Evolutionary conservation across 2,329 filamentous ascomycete species (phyloP).

Genomic region (Dothideomycetes sp.): DNA sequence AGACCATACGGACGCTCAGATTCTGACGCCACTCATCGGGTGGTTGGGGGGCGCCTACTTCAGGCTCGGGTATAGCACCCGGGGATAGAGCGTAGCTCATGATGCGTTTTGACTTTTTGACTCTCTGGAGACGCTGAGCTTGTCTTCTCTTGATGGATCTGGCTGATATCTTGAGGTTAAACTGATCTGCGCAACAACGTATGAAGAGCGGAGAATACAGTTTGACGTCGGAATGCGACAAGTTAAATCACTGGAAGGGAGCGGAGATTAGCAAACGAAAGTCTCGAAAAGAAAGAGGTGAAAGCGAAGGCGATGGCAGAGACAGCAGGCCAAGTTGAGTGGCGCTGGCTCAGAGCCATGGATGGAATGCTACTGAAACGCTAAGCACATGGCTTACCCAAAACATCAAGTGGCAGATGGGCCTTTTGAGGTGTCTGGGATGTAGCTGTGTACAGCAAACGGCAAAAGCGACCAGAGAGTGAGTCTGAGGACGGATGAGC

Average conservation of each 20-base stretch:
- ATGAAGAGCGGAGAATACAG: constrained; percentile 65
- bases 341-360: background rate
- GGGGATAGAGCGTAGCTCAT: constrained; percentile 34
- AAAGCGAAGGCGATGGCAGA: constrained; percentile 16
- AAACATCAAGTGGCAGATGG: constrained; percentile 13
- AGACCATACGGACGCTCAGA: constrained; percentile 75
- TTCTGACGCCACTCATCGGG: constrained; percentile 64
- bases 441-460: too few relatives aligned
- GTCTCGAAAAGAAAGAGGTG: constrained; percentile 12
- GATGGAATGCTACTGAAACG: constrained; percentile 8
- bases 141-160: constrained; percentile 37
- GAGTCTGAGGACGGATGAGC: too few relatives aligned
- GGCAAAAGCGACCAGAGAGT: too few relatives aligned
- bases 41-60: constrained; percentile 23
- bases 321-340: constrained; percentile 16
- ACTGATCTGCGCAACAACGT: constrained; percentile 40
- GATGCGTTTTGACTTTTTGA: constrained; percentile 16
- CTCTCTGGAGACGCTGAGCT: constrained; percentile 27
- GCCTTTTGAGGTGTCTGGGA: constrained; percentile 10
- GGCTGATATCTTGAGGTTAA: constrained; percentile 36
- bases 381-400: constrained; percentile 12
- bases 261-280: background rate
- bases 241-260: background rate
- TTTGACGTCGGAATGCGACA: constrained; percentile 41
- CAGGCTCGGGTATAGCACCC: constrained; percentile 35